Evolutionary conservation across 192 early-diverging fungal genomes (phyloP).

Genomic region (Chytriomyces sp.): DNA sequence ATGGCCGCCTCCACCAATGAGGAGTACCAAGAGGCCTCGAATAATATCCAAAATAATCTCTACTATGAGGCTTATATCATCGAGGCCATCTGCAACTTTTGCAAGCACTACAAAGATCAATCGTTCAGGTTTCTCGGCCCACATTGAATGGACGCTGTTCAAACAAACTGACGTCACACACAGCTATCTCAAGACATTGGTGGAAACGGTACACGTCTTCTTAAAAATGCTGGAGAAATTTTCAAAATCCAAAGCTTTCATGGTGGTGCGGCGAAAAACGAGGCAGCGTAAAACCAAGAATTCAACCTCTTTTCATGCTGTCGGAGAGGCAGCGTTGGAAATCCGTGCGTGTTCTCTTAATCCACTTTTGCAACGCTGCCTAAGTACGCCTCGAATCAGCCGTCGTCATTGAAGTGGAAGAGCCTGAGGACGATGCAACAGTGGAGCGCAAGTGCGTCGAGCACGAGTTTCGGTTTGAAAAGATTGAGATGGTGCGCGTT

Average conservation of each 20-base stretch:
- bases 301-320: too few relatives aligned
- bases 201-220: conserved; percentile 60
- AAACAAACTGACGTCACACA: too few relatives aligned
- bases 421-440: conserved; percentile 29
- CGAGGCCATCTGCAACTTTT: conserved; percentile 60
- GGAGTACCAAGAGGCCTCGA: conserved; percentile 58
- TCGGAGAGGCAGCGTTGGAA: conserved; percentile 1
- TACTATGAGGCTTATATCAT: conserved; percentile 68
- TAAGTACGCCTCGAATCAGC: too few relatives aligned
- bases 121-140: not conserved
- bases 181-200: conserved; percentile 61
- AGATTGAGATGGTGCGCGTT: conserved; percentile 46
- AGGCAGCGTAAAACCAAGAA: not conserved
- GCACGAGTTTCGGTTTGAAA: conserved; percentile 53
- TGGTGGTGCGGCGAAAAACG: conserved; percentile 43
- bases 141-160: not conserved
- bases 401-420: not conserved
- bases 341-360: too few relatives aligned
- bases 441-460: conserved; percentile 44
- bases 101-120: conserved; percentile 46
- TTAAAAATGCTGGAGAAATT: conserved; percentile 66
- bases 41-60: conserved; percentile 69
- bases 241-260: conserved; percentile 52
- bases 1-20: conserved; percentile 57
- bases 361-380: too few relatives aligned